A percentile compares a stretch with the other conserved stretches of the same genome.
phyloP scores from a whole-genome alignment of 345 rosid genomes.

The Melaleuca alternifolia region DNA sequence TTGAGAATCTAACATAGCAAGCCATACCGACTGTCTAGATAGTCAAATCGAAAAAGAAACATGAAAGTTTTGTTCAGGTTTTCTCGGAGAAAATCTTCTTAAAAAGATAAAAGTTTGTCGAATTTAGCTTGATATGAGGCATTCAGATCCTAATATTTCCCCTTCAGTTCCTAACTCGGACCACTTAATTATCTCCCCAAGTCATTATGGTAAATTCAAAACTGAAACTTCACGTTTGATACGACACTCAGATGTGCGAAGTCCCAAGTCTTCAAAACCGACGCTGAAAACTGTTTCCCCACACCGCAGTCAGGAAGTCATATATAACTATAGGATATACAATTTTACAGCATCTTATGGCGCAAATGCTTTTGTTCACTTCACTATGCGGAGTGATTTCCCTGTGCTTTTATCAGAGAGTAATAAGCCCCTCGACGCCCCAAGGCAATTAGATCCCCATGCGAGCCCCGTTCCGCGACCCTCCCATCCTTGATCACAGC shows the following conservation, averaged over 20 bases:
- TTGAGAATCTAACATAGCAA: neutral
- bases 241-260: too few species aligned
- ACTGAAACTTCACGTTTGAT: too few species aligned
- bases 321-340: neutral
- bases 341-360: neutral
- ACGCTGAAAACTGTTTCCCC: neutral
- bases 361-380: neutral
- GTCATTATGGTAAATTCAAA: too few species aligned
- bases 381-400: neutral
- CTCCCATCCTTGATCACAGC: slow-evolving; percentile 30
- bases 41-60: neutral
- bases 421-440: slow-evolving; percentile 20
- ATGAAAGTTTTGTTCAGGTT: neutral
- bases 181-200: too few species aligned
- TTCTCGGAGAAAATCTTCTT: neutral
- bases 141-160: neutral
- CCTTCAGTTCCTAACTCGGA: too few species aligned
- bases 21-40: neutral
- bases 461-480: slow-evolving; percentile 31
- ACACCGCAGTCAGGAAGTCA: neutral
- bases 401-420: slow-evolving; percentile 26
- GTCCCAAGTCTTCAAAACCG: neutral
- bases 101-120: neutral
- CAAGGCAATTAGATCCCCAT: slow-evolving; percentile 6
- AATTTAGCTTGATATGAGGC: neutral